These are phyloP conservation scores for Penicillium taxi DNA, from an alignment of 495 filamentous ascomycete genomes.

Conservation along the genomic window DNA sequence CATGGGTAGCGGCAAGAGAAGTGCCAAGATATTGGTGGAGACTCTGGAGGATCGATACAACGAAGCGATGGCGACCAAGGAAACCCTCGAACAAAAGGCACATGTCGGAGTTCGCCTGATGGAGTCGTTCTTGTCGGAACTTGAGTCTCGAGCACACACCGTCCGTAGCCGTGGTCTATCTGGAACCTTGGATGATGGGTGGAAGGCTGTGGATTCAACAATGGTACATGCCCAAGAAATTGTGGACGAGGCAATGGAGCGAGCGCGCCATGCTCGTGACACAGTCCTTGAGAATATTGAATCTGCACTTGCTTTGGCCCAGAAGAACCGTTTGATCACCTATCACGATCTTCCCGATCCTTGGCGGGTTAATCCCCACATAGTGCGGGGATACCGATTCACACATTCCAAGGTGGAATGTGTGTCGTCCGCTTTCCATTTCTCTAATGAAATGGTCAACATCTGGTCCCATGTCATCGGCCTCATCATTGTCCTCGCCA, in stretches of 20 bases:
- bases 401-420: constrained; percentile 80
- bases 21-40: constrained; percentile 84
- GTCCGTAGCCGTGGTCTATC: constrained; percentile 55
- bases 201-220: constrained; percentile 64
- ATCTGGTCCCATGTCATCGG: constrained; percentile 96
- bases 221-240: constrained; percentile 68
- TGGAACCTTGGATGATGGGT: constrained; percentile 57
- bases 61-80: constrained; percentile 76
- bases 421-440: constrained; percentile 67
- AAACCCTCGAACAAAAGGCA: constrained; percentile 84
- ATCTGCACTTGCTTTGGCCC: constrained; percentile 65
- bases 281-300: constrained; percentile 72
- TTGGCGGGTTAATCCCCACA: constrained; percentile 94
- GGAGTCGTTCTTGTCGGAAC: constrained; percentile 71
- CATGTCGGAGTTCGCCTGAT: constrained; percentile 78
- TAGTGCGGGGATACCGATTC: constrained; percentile 86
- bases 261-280: constrained; percentile 68
- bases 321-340: constrained; percentile 72
- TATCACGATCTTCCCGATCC: constrained; percentile 87
- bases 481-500: constrained; percentile 72
- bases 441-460: constrained; percentile 92
- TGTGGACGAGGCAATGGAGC: constrained; percentile 77
- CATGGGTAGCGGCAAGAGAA: constrained; percentile 75
- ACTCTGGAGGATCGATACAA: constrained; percentile 88
- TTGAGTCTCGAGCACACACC: constrained; percentile 74